Evolutionary conservation across 129 eudicot species (phyloP).

Genomic region (Sambucus nigra): DNA sequence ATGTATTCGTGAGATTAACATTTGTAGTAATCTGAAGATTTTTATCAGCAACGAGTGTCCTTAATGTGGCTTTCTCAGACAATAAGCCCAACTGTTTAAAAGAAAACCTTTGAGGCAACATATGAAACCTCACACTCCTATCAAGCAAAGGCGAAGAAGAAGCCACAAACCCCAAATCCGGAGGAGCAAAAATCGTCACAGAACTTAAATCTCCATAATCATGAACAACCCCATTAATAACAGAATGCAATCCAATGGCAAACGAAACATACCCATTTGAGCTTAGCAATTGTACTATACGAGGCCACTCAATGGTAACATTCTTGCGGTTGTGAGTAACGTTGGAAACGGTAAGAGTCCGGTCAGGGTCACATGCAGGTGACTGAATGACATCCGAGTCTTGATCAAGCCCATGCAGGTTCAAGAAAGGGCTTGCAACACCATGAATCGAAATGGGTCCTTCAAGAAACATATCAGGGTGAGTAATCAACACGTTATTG

Average conservation of each 20-base stretch:
- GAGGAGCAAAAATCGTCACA: constrained; percentile 49
- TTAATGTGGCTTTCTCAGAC: constrained; percentile 21
- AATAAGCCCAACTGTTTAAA: constrained; percentile 34
- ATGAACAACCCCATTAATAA: constrained; percentile 37
- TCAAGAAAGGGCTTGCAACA: constrained; percentile 27
- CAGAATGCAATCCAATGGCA: constrained; percentile 49
- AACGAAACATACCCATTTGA: constrained; percentile 48
- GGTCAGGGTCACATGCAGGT: constrained; percentile 18
- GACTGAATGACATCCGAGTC: constrained; percentile 19
- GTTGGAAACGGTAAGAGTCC: background rate
- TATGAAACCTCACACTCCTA: constrained; percentile 46
- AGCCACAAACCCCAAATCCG: constrained; percentile 28
- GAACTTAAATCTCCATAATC: constrained; percentile 34
- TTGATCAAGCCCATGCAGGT: constrained; percentile 15
- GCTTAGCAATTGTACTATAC: constrained; percentile 26
- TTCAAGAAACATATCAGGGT: constrained; percentile 57
- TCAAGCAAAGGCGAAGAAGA: constrained; percentile 44
- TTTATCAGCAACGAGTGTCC: constrained; percentile 29
- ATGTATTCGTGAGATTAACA: constrained; percentile 10
- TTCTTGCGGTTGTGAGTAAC: constrained; percentile 7
- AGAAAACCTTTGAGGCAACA: constrained; percentile 30
- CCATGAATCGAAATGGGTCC: constrained; percentile 54
- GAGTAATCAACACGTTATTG: constrained; percentile 50
- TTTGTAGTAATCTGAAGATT: constrained; percentile 28
- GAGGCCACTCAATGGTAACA: constrained; percentile 33